These are phyloP conservation scores for Moelleriella libera DNA, from an alignment of 2,329 filamentous ascomycete species.

Conservation along the genomic window DNA sequence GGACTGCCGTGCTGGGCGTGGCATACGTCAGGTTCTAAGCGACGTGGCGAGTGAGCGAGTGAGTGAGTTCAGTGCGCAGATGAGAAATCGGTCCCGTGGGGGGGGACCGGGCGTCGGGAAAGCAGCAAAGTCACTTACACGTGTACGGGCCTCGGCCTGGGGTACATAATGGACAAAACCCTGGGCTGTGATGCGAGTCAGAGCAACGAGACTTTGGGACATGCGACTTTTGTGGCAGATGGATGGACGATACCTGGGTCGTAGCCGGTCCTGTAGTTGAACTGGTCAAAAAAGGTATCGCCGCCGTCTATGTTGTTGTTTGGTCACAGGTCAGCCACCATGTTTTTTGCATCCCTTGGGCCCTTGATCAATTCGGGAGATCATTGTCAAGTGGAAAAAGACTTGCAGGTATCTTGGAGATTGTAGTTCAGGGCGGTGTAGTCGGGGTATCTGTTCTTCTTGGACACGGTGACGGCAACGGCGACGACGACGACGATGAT, in stretches of 20 bases:
- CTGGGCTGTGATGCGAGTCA: conserved; percentile 13
- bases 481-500: conserved; percentile 33
- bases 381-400: too few species aligned
- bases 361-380: too few species aligned
- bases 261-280: conserved; percentile 35
- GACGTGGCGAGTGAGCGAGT: background rate
- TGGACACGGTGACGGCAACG: conserved; percentile 25
- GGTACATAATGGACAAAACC: conserved; percentile 43
- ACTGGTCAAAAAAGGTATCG: conserved; percentile 37
- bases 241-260: conserved; percentile 25
- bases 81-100: background rate
- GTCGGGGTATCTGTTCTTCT: conserved; percentile 30
- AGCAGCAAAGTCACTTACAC: conserved; percentile 18
- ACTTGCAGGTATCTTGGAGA: conserved; percentile 34
- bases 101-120: background rate
- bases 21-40: conserved; percentile 49
- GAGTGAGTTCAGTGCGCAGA: background rate
- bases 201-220: background rate
- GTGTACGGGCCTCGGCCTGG: conserved; percentile 20
- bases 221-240: background rate
- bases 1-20: conserved; percentile 33
- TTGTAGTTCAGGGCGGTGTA: conserved; percentile 32
- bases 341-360: too few species aligned
- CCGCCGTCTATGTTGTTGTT: conserved; percentile 25
- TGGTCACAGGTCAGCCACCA: background rate